Evolutionary conservation across 257 asterid species (phyloP), one percentile per base, ranked within the genome.

Genomic region (Misopates orontium): DNA sequence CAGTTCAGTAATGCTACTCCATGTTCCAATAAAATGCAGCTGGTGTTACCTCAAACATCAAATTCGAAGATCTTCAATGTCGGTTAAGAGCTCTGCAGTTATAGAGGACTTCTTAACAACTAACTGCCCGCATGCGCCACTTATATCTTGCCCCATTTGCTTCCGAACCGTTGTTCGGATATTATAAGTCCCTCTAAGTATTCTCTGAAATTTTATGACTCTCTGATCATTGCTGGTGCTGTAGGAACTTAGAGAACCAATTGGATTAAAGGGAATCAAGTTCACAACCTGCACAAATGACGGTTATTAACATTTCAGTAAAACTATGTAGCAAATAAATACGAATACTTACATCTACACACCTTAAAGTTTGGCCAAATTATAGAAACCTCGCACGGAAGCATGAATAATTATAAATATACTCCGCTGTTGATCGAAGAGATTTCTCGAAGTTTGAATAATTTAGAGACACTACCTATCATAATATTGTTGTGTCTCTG

Each of bases 141-240:
- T 94, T 75, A 94, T 91, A 77, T 94, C 99, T 82, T 85, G 97
- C 50, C 99, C 97, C 99, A 94, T 94, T 79, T 94, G 87, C 79
- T 84, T 94, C 64, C 99, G 97, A 19, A 94, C 77, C 23, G 96
- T 90, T 51, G 99, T 90, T 31, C 96, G 85, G 20, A 94, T 94
- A 64, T 83, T 84, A 77, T 88, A 86, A 28, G 75, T 63, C 59
- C 90, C 89, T 78, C 99, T 82, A 10, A 94, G 90, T 69, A 78
- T 86, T 74, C 68, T 83, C 84, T 94, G 99, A 78, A 94, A 94
- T 64, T 64, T 70, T 32, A 24, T 48, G 31, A 94, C 97, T 74
- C 77, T 90, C 75, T 80, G 73, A 48, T 84, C 90, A 13, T 56
- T 71, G 69, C 95, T 94, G 40, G 92, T 79, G 55, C 15, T 74